phyloP scores from a whole-genome alignment of 2,329 filamentous ascomycete species.

The Fusarium lyarnte region DNA sequence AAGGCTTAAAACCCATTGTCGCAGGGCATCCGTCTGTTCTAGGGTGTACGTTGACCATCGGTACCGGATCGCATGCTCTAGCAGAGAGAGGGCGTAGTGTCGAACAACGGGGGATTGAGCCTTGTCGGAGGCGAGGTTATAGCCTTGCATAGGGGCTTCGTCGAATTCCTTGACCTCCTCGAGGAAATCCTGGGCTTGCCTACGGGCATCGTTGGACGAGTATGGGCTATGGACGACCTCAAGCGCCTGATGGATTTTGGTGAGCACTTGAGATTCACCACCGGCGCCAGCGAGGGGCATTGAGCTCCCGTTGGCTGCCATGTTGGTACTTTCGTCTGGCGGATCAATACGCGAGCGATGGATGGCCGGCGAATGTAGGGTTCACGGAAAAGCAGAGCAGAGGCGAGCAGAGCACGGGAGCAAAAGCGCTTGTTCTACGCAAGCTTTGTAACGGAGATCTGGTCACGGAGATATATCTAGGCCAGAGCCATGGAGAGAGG shows the following conservation, averaged over 20 bases:
- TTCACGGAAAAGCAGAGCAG: slow-evolving; percentile 17
- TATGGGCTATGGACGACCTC: slow-evolving; percentile 86
- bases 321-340: slow-evolving; percentile 28
- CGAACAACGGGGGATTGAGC: slow-evolving; percentile 83
- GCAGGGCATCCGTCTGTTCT: slow-evolving; percentile 74
- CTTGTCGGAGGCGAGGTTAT: slow-evolving; percentile 79
- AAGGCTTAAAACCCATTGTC: slow-evolving; percentile 81
- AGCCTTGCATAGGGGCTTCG: slow-evolving; percentile 86
- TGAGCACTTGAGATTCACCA: slow-evolving; percentile 59
- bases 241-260: slow-evolving; percentile 83
- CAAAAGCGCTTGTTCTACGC: slow-evolving; percentile 32
- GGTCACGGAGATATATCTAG: slow-evolving; percentile 18
- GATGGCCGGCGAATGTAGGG: slow-evolving; percentile 13
- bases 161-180: slow-evolving; percentile 83
- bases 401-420: slow-evolving; percentile 16
- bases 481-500: slow-evolving; percentile 32
- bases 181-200: slow-evolving; percentile 85
- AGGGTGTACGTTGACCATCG: slow-evolving; percentile 78
- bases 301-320: slow-evolving; percentile 52
- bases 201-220: slow-evolving; percentile 82
- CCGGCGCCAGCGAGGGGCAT: slow-evolving; percentile 48
- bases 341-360: slow-evolving; percentile 16
- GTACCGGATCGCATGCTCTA: slow-evolving; percentile 90
- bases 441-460: slow-evolving; percentile 26
- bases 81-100: slow-evolving; percentile 91